A percentile compares a stretch with the other conserved stretches of the same genome.
Evolutionary conservation across 306 rosid species (phyloP).

Genomic region (Dryas octopetala): DNA sequence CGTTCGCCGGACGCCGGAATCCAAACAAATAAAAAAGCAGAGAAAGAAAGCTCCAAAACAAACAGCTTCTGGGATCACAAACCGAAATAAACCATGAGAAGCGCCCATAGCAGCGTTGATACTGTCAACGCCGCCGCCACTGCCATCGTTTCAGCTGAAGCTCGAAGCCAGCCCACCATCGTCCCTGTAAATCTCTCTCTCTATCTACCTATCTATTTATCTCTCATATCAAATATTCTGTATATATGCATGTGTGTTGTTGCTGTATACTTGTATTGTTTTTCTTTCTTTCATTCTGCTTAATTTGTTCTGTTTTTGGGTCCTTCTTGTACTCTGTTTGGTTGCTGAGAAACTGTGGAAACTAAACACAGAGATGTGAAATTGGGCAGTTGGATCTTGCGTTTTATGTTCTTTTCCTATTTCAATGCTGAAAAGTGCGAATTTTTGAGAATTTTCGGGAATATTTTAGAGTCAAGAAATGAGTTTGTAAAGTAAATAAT

Average conservation of each 20-base stretch:
- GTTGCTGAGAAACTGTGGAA: constrained; percentile 19
- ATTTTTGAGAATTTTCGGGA: constrained; percentile 4
- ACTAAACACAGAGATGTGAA: neutral
- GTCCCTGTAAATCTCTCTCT: constrained; percentile 46
- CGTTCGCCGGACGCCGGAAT: neutral
- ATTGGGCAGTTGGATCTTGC: constrained; percentile 20
- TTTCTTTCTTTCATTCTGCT: neutral
- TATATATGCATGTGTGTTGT: constrained; percentile 1
- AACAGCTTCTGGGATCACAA: neutral
- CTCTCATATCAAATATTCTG: neutral
- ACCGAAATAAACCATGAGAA: constrained; percentile 43
- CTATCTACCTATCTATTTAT: neutral
- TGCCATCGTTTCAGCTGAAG: constrained; percentile 83
- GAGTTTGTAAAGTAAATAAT: neutral
- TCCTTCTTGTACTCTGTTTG: neutral
- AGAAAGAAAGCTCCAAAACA: neutral
- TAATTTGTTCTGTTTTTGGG: neutral
- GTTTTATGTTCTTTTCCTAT: constrained; percentile 2
- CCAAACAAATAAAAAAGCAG: neutral
- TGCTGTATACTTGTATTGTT: neutral
- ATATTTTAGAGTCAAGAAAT: constrained; percentile 1
- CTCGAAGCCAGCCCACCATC: constrained; percentile 74
- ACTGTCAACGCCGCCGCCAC: constrained; percentile 93
- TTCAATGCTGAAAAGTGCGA: neutral
- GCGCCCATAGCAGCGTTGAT: constrained; percentile 63